phyloP scores from a whole-genome alignment of 208 protist species.

The Crithidia bombi region DNA sequence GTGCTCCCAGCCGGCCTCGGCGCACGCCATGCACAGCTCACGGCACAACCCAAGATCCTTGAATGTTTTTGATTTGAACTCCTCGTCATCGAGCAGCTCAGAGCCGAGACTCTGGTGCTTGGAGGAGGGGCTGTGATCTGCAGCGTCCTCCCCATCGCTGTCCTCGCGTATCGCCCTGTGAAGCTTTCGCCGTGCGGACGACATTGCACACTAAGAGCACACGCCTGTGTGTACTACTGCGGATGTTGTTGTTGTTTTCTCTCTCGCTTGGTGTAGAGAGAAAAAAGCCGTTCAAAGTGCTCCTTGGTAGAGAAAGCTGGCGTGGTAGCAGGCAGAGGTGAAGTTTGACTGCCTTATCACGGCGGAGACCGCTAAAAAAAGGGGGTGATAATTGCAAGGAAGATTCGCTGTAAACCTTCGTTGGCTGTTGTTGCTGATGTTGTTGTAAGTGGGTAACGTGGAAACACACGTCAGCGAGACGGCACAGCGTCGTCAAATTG shows the following conservation, averaged over 20 bases:
- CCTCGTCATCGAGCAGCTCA: slow-evolving; percentile 88
- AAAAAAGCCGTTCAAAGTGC: too few relatives aligned
- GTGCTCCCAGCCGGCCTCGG: slow-evolving; percentile 87
- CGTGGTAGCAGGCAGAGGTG: too few relatives aligned
- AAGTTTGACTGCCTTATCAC: too few relatives aligned
- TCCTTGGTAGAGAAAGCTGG: too few relatives aligned
- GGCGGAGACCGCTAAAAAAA: too few relatives aligned
- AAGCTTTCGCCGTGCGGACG: slow-evolving; percentile 36
- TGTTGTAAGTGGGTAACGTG: too few relatives aligned
- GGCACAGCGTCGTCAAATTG: too few relatives aligned
- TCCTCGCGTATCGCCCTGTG: slow-evolving; percentile 38
- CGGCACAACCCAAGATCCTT: slow-evolving; percentile 90
- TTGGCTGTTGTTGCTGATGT: too few relatives aligned
- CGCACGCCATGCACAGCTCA: slow-evolving; percentile 92
- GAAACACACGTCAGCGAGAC: too few relatives aligned
- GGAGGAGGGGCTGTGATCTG: neutral
- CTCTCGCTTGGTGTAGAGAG: neutral
- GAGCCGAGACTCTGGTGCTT: slow-evolving; percentile 57
- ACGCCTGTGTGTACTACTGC: neutral
- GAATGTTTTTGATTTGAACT: slow-evolving; percentile 84
- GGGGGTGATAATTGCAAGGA: too few relatives aligned
- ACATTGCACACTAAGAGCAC: slow-evolving; percentile 1
- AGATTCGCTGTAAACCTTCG: too few relatives aligned
- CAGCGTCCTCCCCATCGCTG: slow-evolving; percentile 27
- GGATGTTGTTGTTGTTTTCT: neutral